phyloP scores from a whole-genome alignment of 2,329 filamentous ascomycete species.

The Epichloe glyceriae region DNA sequence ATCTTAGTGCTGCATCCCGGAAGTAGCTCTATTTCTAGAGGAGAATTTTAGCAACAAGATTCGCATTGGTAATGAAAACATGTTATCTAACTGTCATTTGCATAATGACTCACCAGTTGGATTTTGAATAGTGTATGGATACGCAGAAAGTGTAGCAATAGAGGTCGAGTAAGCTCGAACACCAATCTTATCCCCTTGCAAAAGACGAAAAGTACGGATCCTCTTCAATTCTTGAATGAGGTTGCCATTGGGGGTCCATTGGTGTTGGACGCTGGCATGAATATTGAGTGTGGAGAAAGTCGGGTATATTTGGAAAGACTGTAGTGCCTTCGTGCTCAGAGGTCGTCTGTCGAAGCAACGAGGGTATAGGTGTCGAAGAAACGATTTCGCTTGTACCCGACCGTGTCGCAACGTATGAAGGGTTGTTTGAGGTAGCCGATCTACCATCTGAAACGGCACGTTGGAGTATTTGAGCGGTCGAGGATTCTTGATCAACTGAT shows the following conservation, averaged over 20 bases:
- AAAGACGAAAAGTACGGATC: constrained; percentile 56
- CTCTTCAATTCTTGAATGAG: constrained; percentile 67
- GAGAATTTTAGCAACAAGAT: background rate
- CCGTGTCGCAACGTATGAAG: constrained; percentile 1
- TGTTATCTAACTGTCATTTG: background rate
- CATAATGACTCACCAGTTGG: constrained; percentile 24
- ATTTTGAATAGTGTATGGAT: constrained; percentile 42
- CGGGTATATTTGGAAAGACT: constrained; percentile 50
- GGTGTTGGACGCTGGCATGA: constrained; percentile 72
- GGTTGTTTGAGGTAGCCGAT: background rate
- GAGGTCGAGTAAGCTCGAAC: constrained; percentile 77
- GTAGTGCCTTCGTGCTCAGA: constrained; percentile 55
- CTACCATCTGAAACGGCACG: constrained; percentile 11
- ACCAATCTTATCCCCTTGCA: constrained; percentile 66
- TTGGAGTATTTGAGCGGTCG: constrained; percentile 8
- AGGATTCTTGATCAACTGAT: background rate
- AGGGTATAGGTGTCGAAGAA: constrained; percentile 3
- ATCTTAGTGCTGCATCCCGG: constrained; percentile 77
- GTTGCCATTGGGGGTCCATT: constrained; percentile 52
- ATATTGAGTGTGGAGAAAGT: constrained; percentile 49
- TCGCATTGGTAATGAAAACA: background rate
- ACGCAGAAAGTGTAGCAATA: constrained; percentile 73
- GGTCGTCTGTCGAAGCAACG: constrained; percentile 56
- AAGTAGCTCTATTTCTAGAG: constrained; percentile 38
- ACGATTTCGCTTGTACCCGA: background rate